These are phyloP conservation scores for Alternaria sp. DNA, from an alignment of 2,329 filamentous ascomycete species.

Conservation along the genomic window DNA sequence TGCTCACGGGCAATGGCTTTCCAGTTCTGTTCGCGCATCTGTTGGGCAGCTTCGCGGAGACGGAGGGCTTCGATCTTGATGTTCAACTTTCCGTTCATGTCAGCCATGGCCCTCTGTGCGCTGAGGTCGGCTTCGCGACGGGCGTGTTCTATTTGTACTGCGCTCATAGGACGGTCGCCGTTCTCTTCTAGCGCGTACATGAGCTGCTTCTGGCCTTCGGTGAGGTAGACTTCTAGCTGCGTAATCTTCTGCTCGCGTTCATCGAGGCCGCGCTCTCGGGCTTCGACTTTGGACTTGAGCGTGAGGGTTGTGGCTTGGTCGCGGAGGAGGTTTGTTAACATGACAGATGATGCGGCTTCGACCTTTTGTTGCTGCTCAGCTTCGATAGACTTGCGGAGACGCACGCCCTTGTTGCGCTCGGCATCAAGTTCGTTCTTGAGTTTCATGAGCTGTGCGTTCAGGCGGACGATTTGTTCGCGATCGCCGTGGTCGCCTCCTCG, in stretches of 20 bases:
- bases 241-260: constrained; percentile 19
- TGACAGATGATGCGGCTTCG: constrained; percentile 13
- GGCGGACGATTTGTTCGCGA: constrained; percentile 15
- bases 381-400: constrained; percentile 13
- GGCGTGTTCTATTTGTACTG: constrained; percentile 9
- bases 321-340: constrained; percentile 17
- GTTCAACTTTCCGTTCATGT: constrained; percentile 8
- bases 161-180: constrained; percentile 13
- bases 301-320: constrained; percentile 20
- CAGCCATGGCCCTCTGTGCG: background rate
- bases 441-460: constrained; percentile 20
- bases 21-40: constrained; percentile 29
- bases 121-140: constrained; percentile 12
- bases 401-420: constrained; percentile 18
- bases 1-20: constrained; percentile 11
- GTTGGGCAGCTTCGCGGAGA: constrained; percentile 18
- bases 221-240: constrained; percentile 27
- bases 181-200: constrained; percentile 13
- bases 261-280: constrained; percentile 15
- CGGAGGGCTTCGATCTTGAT: constrained; percentile 13
- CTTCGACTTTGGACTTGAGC: constrained; percentile 10
- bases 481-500: constrained; percentile 1
- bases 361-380: constrained; percentile 12
- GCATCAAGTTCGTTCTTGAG: constrained; percentile 17
- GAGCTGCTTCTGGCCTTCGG: constrained; percentile 31